phyloP scores from a whole-genome alignment of 345 rosid species.

The Lumnitzera racemosa region DNA sequence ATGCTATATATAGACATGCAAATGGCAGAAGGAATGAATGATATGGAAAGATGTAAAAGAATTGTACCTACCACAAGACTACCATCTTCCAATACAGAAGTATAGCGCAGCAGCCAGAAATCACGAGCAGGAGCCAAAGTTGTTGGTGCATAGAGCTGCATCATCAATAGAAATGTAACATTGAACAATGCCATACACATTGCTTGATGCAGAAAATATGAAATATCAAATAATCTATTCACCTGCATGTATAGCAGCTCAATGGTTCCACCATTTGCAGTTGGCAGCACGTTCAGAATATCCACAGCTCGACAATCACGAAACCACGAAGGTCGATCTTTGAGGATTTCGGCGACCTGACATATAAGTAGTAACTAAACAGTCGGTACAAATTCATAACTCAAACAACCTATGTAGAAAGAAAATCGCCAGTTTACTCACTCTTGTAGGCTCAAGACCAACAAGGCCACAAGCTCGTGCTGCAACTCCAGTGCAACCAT shows the following conservation, averaged over 20 bases:
- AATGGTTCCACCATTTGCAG: conserved; percentile 99
- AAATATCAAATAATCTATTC: not conserved
- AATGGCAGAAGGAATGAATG: not conserved
- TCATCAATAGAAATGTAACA: conserved; percentile 3
- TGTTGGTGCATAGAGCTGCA: conserved; percentile 95
- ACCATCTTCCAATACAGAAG: conserved; percentile 97
- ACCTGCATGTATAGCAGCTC: conserved; percentile 99
- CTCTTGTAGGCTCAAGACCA: conserved; percentile 99
- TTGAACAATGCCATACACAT: not conserved
- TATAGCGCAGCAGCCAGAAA: conserved; percentile 95
- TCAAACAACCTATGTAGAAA: not conserved
- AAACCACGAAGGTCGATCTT: conserved; percentile 96
- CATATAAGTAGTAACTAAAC: not conserved
- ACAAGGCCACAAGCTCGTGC: conserved; percentile 99
- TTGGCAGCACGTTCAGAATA: conserved; percentile 92
- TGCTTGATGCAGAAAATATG: not conserved
- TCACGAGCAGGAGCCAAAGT: conserved; percentile 98
- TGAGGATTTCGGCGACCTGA: conserved; percentile 99
- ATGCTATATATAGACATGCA: no score
- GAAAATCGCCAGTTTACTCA: conserved; percentile 20
- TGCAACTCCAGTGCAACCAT: conserved; percentile 99
- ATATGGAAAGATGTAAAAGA: not conserved
- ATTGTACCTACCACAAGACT: conserved; percentile 76
- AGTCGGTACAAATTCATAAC: not conserved
- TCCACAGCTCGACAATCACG: conserved; percentile 99